Conservation (phyloP, 495 filamentous ascomycete species). For the Chaetomium cochliodes region DNA sequence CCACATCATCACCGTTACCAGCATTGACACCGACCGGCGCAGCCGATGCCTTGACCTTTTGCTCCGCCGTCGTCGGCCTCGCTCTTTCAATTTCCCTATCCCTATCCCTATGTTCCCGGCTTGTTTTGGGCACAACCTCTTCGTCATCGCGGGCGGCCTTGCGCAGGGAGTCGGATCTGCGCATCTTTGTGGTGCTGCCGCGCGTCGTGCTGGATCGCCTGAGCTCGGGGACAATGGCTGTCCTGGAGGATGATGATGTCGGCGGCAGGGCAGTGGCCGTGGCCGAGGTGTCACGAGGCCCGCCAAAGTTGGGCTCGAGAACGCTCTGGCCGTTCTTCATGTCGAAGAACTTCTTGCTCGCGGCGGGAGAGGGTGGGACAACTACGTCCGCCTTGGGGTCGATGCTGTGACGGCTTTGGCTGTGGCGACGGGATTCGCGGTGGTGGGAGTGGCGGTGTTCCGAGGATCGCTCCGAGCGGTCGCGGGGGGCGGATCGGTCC, state of each 20-base stretch:
- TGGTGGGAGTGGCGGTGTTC: slow-evolving; percentile 30
- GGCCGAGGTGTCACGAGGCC: slow-evolving; percentile 12
- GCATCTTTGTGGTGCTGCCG: slow-evolving; percentile 21
- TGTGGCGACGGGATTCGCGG: slow-evolving; percentile 40
- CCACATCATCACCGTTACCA: slow-evolving; percentile 9
- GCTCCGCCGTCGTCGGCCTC: slow-evolving; percentile 15
- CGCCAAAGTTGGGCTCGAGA: slow-evolving; percentile 33
- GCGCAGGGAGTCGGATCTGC: slow-evolving; percentile 15
- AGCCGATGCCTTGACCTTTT: slow-evolving; percentile 28
- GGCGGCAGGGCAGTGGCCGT: neutral
- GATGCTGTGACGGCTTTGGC: slow-evolving; percentile 37
- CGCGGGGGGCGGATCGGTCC: slow-evolving; percentile 22
- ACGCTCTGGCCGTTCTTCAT: slow-evolving; percentile 39
- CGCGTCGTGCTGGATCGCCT: slow-evolving; percentile 31
- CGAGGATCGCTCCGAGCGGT: slow-evolving; percentile 26
- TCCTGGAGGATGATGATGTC: slow-evolving; percentile 27
- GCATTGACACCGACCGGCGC: slow-evolving; percentile 19
- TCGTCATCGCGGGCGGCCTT: neutral
- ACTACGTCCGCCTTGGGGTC: slow-evolving; percentile 30
- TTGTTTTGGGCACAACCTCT: slow-evolving; percentile 8
- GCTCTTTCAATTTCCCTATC: slow-evolving; percentile 1
- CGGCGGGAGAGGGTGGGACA: slow-evolving; percentile 26
- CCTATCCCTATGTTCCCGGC: slow-evolving; percentile 19
- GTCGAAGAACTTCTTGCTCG: slow-evolving; percentile 45
- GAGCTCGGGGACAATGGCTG: slow-evolving; percentile 26